Conservation (phyloP, 1,284 basidiomycete species). For the Apiotrichum gracile region DNA sequence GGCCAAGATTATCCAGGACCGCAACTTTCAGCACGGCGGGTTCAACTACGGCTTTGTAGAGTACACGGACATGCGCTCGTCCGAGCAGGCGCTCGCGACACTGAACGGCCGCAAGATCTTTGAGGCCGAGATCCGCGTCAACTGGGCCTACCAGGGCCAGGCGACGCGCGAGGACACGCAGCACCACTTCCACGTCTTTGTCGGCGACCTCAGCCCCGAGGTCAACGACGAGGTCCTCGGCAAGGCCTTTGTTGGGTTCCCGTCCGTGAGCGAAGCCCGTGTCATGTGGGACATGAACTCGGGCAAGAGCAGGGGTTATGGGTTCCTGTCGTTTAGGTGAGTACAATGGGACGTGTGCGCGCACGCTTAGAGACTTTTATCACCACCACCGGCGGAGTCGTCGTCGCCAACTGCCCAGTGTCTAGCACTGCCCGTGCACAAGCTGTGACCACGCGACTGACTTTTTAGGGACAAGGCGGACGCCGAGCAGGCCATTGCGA, state of each 20-base stretch:
- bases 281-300: slow-evolving; percentile 99
- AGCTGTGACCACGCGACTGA: slow-evolving; percentile 29
- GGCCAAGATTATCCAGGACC: slow-evolving; percentile 97
- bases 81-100: slow-evolving; percentile 92
- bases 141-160: slow-evolving; percentile 96
- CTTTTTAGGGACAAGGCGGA: slow-evolving; percentile 87
- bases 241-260: slow-evolving; percentile 93
- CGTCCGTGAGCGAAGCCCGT: slow-evolving; percentile 88
- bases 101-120: slow-evolving; percentile 97
- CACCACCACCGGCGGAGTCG: too few relatives aligned
- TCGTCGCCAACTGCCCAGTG: background rate
- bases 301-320: slow-evolving; percentile 72
- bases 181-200: slow-evolving; percentile 94
- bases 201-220: slow-evolving; percentile 94
- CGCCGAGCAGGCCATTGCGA: slow-evolving; percentile 94
- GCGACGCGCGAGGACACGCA: slow-evolving; percentile 81
- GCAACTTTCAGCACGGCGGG: slow-evolving; percentile 94
- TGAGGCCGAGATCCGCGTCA: slow-evolving; percentile 93
- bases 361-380: too few relatives aligned
- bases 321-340: slow-evolving; percentile 53
- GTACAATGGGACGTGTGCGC: too few relatives aligned
- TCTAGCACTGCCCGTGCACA: background rate
- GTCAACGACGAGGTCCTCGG: slow-evolving; percentile 95
- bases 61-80: slow-evolving; percentile 93
- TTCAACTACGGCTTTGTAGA: slow-evolving; percentile 98